Evolutionary conservation across 2,329 filamentous ascomycete genomes (phyloP).

Genomic region (Pleoardoris graminearum): DNA sequence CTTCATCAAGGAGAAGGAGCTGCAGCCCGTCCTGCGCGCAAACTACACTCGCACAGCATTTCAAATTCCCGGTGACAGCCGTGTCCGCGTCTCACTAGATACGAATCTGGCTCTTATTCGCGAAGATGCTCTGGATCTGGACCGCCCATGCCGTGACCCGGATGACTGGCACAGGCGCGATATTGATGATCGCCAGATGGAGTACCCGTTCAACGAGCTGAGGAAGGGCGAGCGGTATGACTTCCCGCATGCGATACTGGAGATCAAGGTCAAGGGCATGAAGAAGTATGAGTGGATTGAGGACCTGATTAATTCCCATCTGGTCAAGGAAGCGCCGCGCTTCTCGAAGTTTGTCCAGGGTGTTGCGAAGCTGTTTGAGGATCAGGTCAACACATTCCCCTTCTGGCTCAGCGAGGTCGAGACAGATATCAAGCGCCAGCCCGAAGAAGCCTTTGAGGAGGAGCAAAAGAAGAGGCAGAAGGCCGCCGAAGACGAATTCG

Average conservation of each 20-base stretch:
- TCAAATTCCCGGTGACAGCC: conserved; percentile 90
- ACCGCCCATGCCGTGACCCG: conserved; percentile 86
- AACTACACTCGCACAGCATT: conserved; percentile 95
- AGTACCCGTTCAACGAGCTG: conserved; percentile 84
- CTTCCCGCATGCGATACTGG: conserved; percentile 88
- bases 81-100: conserved; percentile 89
- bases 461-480: conserved; percentile 84
- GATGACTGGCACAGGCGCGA: conserved; percentile 89
- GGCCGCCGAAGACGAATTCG: conserved; percentile 82
- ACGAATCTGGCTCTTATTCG: conserved; percentile 87
- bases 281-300: conserved; percentile 84
- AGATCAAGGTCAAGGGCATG: conserved; percentile 78
- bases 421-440: conserved; percentile 90
- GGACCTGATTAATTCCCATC: conserved; percentile 88
- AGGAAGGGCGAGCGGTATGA: conserved; percentile 88
- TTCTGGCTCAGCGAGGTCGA: conserved; percentile 95
- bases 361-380: conserved; percentile 84
- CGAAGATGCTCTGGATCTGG: conserved; percentile 72
- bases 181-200: conserved; percentile 80
- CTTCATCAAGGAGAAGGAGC: conserved; percentile 74
- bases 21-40: conserved; percentile 84
- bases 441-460: conserved; percentile 85
- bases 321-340: conserved; percentile 83
- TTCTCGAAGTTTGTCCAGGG: conserved; percentile 99
- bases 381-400: conserved; percentile 88